Evolutionary conservation across 2,329 filamentous ascomycete genomes (phyloP), one percentile per base, ranked within the genome.

Genomic region (Alternaria gansuensis): DNA sequence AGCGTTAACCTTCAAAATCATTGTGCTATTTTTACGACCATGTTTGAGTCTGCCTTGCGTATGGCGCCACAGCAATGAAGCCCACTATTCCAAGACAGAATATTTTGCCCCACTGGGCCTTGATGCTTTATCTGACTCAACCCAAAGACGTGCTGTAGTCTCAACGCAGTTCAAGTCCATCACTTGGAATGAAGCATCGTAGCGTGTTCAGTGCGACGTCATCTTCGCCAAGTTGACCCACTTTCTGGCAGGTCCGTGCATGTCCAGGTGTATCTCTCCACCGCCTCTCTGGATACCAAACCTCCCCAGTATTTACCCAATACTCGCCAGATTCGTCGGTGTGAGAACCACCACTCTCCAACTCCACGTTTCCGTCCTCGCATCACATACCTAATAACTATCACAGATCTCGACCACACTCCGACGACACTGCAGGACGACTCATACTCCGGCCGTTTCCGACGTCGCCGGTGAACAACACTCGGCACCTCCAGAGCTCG

Each of bases 261-360:
- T 31, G 51, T 17, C 17, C 17, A 17, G 17, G 17, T 17, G 17
- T 57, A 31, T 56, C 45, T 54, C 63, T 65, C 62, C 69, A 74
- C 70, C 72, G 71, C 71, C 66, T 61, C 66, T 74, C 73, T 49
- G 36, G 53, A 43, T 51, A 54, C 44, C 54, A 55, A 59, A 62
- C 53, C 33, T 51, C 59, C 59, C 51, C 40, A 50, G 29, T 51
- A 34, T 43, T 43, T 44, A 56, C 50, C 54, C 26, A 51, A 50
- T 33, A 54, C 49, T 49, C 37, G 51, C 39, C 61, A 48, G 44
- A 44, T 51, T 55, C 59, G 68, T 72, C 72, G 73, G 73, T 75
- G 73, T 74, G 70, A 68, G 65, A 68, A 59, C 49, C 57, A 61
- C 67, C 62, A 69, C 65, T 41, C 37, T 46, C 55, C 55, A 54